Evolutionary conservation across 2,329 filamentous ascomycete species (phyloP), one percentile per base, ranked within the genome.

Genomic region (Mycosphaerella sp.): DNA sequence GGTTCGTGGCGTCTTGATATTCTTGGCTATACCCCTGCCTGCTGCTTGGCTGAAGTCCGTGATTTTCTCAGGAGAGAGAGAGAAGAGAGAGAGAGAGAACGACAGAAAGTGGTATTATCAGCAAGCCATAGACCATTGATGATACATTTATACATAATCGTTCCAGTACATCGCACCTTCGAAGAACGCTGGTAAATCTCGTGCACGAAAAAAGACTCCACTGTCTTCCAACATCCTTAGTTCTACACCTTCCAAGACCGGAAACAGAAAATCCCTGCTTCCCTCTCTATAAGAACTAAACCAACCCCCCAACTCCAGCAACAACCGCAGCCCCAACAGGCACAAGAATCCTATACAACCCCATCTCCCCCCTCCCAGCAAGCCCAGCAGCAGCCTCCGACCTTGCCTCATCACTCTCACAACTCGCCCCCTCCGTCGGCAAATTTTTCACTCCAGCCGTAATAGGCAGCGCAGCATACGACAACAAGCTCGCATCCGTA

Each of bases 231-330:
- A 25, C 17, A 18, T 41, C 8, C 16, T 21, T 21, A 21, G 6
- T 13, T 41, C 45, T 17, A 41, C 39, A 49, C 41, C 27, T 39
- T 16, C 16, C 36, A 14, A 13, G 9, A 18, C 17, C 4, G 14
- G 13, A 18, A 39, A 18, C 3, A 14, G 9, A 39, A 18, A 9
- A 3, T 6, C 14, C 36, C 16, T 28, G n/a, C n/a, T n/a, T n/a
- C n/a, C n/a, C n/a, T n/a, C n/a, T n/a, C n/a, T n/a, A n/a, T n/a
- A n/a, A n/a, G n/a, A n/a, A n/a, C n/a, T 10, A 18, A 32, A 53
- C 9, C 45, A 49, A 45, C 28, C 45, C 50, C 17, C 50, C 50
- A 6, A 36, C 50, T 34, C 50, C 50, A 30, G 50, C 50, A 12
- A 41, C 50, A 10, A 53, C 27, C 14, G 45, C 50, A 30, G 50